Evolutionary conservation across 1,139 yeast species (phyloP).

Genomic region (Debaryomyces nepalensis): DNA sequence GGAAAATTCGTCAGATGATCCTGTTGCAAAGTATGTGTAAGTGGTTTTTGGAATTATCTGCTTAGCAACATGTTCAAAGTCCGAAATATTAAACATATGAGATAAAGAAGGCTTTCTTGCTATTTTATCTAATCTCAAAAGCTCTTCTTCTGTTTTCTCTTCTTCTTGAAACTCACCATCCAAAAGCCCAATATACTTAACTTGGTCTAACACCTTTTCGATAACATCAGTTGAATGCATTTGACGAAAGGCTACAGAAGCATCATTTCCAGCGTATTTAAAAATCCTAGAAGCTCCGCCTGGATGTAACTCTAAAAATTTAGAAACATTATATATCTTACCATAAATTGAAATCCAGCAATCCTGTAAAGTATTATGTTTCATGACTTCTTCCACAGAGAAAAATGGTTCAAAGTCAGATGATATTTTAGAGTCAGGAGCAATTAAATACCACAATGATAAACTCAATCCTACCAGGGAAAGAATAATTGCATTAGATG

Average conservation of each 20-base stretch:
- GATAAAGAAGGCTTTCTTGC: conserved; percentile 64
- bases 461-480: no score
- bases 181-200: conserved; percentile 35
- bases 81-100: conserved; percentile 70
- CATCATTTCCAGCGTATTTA: conserved; percentile 61
- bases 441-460: no score
- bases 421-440: no score
- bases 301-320: conserved; percentile 55
- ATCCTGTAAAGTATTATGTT: conserved; percentile 45
- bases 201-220: conserved; percentile 52
- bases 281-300: conserved; percentile 58
- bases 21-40: conserved; percentile 92
- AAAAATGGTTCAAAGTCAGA: no score
- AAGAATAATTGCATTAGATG: no score
- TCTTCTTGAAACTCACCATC: conserved; percentile 40
- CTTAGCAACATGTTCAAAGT: conserved; percentile 85
- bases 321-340: conserved; percentile 55
- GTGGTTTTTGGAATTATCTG: conserved; percentile 73
- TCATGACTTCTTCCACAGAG: conserved; percentile 38
- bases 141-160: conserved; percentile 37
- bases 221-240: conserved; percentile 81
- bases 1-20: conserved; percentile 90
- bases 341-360: conserved; percentile 62
- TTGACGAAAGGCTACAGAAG: conserved; percentile 66
- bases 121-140: conserved; percentile 27